Conservation (phyloP, 805 yeast genomes). For the Metschnikowia bowlesiae region DNA sequence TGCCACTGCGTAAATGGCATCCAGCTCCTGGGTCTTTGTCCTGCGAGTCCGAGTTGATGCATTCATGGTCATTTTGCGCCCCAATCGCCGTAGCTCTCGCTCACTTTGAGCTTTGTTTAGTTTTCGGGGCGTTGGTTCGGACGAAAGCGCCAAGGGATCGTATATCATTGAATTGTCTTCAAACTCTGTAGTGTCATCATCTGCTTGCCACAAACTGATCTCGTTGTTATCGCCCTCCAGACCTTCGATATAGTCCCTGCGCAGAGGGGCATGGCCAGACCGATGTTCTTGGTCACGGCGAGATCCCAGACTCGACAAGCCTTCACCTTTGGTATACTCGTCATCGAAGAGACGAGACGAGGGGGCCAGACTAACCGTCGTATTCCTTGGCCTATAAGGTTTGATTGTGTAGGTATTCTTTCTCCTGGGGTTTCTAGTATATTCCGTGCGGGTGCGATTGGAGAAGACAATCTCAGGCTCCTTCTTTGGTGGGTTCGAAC, state of each 20-base stretch:
- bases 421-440: background rate
- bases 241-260: background rate
- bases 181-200: background rate
- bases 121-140: background rate
- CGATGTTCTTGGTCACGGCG: background rate
- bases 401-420: background rate
- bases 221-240: background rate
- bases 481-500: constrained; percentile 44
- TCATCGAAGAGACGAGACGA: constrained; percentile 14
- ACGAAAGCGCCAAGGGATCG: background rate
- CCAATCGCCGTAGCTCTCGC: constrained; percentile 30
- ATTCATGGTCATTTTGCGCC: constrained; percentile 33
- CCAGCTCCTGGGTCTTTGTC: constrained; percentile 1
- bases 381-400: constrained; percentile 5
- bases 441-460: background rate
- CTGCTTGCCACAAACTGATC: background rate
- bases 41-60: constrained; percentile 26
- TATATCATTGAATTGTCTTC: background rate
- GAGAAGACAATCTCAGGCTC: constrained; percentile 15
- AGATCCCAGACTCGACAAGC: background rate
- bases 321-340: constrained; percentile 16
- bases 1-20: constrained; percentile 9
- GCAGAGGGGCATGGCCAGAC: background rate
- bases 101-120: constrained; percentile 8
- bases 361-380: background rate